Conservation (phyloP, 2,329 filamentous ascomycete species). For the Monilinia aucupariae region DNA sequence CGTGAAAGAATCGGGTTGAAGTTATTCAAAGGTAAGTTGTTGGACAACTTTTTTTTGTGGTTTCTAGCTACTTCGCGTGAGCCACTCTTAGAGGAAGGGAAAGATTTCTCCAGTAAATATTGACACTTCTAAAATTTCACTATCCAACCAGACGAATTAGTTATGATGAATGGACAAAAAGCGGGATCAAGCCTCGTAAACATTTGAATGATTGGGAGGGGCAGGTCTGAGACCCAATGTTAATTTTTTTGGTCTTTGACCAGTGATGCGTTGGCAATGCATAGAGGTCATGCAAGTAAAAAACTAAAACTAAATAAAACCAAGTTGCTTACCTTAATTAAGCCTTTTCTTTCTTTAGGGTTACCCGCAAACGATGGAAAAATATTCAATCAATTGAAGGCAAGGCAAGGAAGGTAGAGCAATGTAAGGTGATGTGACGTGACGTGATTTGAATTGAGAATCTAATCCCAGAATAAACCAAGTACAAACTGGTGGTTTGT, state of each 20-base stretch:
- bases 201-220: slow-evolving; percentile 29
- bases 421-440: slow-evolving; percentile 25
- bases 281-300: slow-evolving; percentile 27
- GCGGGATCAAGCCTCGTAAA: slow-evolving; percentile 21
- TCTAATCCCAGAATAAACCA: slow-evolving; percentile 4
- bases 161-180: slow-evolving; percentile 28
- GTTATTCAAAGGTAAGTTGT: slow-evolving; percentile 24
- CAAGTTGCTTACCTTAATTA: slow-evolving; percentile 33
- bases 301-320: slow-evolving; percentile 16
- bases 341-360: slow-evolving; percentile 14
- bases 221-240: slow-evolving; percentile 27
- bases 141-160: slow-evolving; percentile 35
- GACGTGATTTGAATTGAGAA: slow-evolving; percentile 6
- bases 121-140: slow-evolving; percentile 22
- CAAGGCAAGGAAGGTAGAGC: too few species aligned
- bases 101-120: slow-evolving; percentile 29
- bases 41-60: slow-evolving; percentile 21
- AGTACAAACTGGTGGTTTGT: slow-evolving; percentile 9
- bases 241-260: slow-evolving; percentile 30
- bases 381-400: slow-evolving; percentile 3
- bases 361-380: slow-evolving; percentile 21
- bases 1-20: slow-evolving; percentile 30
- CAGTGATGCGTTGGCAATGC: slow-evolving; percentile 36
- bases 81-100: slow-evolving; percentile 24
- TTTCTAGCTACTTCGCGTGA: slow-evolving; percentile 26